phyloP scores from a whole-genome alignment of 148 eudicot genomes.

The Vaccinium darrowii region DNA sequence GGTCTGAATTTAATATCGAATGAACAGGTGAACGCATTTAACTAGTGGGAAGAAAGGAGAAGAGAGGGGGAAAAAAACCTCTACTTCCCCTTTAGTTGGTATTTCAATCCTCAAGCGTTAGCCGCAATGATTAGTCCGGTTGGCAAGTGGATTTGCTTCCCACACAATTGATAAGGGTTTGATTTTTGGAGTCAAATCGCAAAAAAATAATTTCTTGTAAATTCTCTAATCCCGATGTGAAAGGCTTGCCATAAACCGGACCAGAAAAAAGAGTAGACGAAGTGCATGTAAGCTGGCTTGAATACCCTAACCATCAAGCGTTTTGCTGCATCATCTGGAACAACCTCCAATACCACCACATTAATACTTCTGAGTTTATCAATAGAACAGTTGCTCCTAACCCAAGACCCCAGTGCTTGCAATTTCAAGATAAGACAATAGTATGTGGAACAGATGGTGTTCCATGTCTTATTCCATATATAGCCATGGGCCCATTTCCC shows the following conservation, averaged over 20 bases:
- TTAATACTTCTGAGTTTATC: background rate
- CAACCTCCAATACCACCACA: background rate
- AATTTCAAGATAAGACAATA: background rate
- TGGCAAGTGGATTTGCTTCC: no score
- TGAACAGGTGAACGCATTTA: background rate
- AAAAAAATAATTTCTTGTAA: no score
- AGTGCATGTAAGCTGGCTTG: no score
- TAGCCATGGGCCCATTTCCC: background rate
- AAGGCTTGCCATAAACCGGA: no score
- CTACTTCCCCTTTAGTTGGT: background rate
- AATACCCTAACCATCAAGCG: background rate
- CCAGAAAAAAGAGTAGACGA: no score
- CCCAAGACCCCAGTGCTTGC: background rate
- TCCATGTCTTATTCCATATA: background rate
- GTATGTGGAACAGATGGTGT: background rate
- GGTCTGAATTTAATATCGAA: background rate
- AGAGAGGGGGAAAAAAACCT: background rate
- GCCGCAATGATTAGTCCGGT: no score
- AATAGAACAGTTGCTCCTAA: background rate
- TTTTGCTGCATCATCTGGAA: background rate
- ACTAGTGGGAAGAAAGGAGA: background rate
- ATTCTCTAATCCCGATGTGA: no score
- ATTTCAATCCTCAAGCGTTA: background rate
- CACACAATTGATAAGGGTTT: no score
- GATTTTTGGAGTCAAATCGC: no score